Base-by-base conservation (phyloP, 345 rosid genomes). In the Schrenkiella parvula region DNA sequence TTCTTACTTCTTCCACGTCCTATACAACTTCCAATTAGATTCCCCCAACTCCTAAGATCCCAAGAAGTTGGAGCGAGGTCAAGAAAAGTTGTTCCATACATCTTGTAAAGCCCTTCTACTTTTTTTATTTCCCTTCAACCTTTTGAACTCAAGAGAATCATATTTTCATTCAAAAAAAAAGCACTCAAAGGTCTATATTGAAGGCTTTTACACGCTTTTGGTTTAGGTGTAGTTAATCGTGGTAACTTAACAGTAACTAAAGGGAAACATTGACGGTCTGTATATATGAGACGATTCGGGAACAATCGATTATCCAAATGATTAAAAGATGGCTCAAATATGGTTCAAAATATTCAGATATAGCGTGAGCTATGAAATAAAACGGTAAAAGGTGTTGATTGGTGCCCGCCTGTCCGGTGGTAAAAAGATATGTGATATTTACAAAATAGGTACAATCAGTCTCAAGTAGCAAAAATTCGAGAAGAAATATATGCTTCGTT, bases 1-100 rank as follows among this genome's bases (percentile, higher is more conserved):
- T 74, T 74, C 78, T 59, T 29, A 65, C 4, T 56, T 65, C 51
- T 55, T 65, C 44, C 65, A 73, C 23, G 56, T 72, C 70, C 22
- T 32, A 64, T 25, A 25, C 72, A 58, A 66, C 66, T 66, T 67
- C 54, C 44, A 13, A 66, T 74, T 31, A 66, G 37, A 74, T 66
- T 58, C 62, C 52, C 29, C 26, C 46, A 57, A 38, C 42, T 47
- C 53, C 72, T 61, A 66, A 32, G 43, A 66, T 59, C 79, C 79
- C 64, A 68, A 68, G 57, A 68, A 42, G 21, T 53, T 75, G 79
- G 79, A 75, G n/a, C n/a, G n/a, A n/a, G 74, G 68, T 61, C 70
- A 34, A 41, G 50, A 42, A 68, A 75, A 68, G 69, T 68, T 68
- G 64, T 52, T 54, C 79, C 79, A 60, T 39, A 66, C 46, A 50